phyloP scores from a whole-genome alignment of 176 grass and related monocot genomes.

The Lolium rigidum region DNA sequence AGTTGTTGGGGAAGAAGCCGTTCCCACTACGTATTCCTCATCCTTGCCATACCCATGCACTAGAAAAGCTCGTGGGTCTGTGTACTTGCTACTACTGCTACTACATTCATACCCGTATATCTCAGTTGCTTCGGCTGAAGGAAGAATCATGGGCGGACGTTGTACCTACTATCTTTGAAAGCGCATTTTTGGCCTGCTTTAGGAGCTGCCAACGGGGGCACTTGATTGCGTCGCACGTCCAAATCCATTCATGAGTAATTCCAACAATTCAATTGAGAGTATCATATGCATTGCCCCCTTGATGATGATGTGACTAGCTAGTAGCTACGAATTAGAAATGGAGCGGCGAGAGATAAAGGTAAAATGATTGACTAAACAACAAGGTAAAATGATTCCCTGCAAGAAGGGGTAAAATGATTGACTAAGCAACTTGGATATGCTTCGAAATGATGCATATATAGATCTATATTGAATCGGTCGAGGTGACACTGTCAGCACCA shows the following conservation, averaged over 20 bases:
- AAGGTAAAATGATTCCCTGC: conserved; percentile 2
- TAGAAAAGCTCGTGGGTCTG: background rate
- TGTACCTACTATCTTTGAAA: background rate
- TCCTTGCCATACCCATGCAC: background rate
- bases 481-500: background rate
- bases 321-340: background rate
- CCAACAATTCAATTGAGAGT: background rate
- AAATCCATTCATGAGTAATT: background rate
- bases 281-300: conserved; percentile 5
- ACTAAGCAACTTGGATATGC: background rate
- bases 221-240: conserved; percentile 41
- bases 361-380: background rate
- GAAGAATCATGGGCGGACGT: background rate
- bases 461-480: background rate
- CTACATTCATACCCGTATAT: background rate
- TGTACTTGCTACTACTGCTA: background rate
- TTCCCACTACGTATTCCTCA: conserved; percentile 10
- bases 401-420: background rate
- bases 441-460: background rate
- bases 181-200: conserved; percentile 24
- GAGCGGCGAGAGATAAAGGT: background rate
- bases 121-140: conserved; percentile 35
- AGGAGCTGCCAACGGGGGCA: conserved; percentile 8
- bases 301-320: background rate
- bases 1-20: background rate